phyloP scores from a whole-genome alignment of 164 flowering plant genomes.

The Nymphaea thermarum region DNA sequence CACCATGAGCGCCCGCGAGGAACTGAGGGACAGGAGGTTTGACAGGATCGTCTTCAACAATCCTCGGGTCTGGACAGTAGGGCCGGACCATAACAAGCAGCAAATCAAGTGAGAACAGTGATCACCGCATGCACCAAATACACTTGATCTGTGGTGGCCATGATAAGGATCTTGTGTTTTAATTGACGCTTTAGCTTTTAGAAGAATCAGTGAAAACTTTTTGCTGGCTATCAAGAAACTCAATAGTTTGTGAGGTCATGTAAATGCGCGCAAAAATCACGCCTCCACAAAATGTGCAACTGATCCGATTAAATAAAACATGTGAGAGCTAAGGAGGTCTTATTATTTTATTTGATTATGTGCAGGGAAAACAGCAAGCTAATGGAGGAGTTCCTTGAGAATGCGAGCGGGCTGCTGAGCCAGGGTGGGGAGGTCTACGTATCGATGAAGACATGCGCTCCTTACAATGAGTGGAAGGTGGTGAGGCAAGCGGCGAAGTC shows the following conservation, averaged over 20 bases:
- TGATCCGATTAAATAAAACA: neutral
- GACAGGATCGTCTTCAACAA: slow-evolving; percentile 39
- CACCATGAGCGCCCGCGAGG: slow-evolving; percentile 15
- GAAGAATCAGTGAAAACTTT: too few relatives aligned
- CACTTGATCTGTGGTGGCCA: neutral
- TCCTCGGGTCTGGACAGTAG: slow-evolving; percentile 25
- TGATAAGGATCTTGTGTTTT: neutral
- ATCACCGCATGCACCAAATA: neutral
- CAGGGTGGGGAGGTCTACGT: slow-evolving; percentile 30
- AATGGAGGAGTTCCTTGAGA: slow-evolving; percentile 20
- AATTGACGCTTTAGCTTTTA: too few relatives aligned
- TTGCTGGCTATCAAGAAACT: too few relatives aligned
- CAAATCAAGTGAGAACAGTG: slow-evolving; percentile 15
- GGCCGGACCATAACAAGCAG: slow-evolving; percentile 1
- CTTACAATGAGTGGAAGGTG: slow-evolving; percentile 30
- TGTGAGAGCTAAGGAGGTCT: neutral
- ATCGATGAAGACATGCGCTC: slow-evolving; percentile 23
- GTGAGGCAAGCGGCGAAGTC: slow-evolving; percentile 16
- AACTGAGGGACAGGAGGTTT: slow-evolving; percentile 12
- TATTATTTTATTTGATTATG: too few relatives aligned
- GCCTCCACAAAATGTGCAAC: neutral
- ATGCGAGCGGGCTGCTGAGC: slow-evolving; percentile 20
- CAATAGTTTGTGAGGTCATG: too few relatives aligned
- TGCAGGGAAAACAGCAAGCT: slow-evolving; percentile 21
- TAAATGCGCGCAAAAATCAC: too few relatives aligned